Evolutionary conservation across 768 basidiomycete species (phyloP).

Genomic region (Lentinula sp.): DNA sequence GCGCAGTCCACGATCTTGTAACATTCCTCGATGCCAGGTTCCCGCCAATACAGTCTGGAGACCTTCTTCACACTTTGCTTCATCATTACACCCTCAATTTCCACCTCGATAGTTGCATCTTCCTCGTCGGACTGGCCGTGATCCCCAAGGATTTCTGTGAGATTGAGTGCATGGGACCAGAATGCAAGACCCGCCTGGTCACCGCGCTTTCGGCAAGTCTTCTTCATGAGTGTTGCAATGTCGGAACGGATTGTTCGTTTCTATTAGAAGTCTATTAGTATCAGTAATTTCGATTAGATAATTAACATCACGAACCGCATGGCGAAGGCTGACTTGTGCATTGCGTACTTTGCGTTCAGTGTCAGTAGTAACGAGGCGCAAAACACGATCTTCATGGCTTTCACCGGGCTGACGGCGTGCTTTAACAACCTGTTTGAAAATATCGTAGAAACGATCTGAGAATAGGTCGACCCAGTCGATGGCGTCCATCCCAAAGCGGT

Average conservation of each 20-base stretch:
- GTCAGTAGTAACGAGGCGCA: neutral
- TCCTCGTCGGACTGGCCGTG: slow-evolving; percentile 5
- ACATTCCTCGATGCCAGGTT: neutral
- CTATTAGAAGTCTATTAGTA: neutral
- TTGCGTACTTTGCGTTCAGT: neutral
- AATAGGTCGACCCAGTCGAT: neutral
- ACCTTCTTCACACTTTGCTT: neutral
- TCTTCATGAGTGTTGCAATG: neutral
- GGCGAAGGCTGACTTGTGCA: neutral
- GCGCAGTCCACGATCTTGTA: neutral
- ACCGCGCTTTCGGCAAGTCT: neutral
- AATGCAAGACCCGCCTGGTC: neutral
- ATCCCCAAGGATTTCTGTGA: neutral
- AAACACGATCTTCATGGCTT: neutral
- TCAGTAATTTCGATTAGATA: neutral
- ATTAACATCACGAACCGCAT: neutral
- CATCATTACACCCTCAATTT: neutral
- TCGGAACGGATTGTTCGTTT: neutral
- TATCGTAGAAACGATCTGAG: neutral
- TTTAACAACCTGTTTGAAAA: neutral
- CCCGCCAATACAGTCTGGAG: neutral
- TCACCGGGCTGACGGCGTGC: neutral
- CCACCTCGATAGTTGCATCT: neutral
- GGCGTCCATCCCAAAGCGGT: neutral
- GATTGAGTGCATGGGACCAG: neutral